Base-by-base conservation (phyloP, 495 filamentous ascomycete genomes). In the Podospora bellae-mahoneyi region DNA sequence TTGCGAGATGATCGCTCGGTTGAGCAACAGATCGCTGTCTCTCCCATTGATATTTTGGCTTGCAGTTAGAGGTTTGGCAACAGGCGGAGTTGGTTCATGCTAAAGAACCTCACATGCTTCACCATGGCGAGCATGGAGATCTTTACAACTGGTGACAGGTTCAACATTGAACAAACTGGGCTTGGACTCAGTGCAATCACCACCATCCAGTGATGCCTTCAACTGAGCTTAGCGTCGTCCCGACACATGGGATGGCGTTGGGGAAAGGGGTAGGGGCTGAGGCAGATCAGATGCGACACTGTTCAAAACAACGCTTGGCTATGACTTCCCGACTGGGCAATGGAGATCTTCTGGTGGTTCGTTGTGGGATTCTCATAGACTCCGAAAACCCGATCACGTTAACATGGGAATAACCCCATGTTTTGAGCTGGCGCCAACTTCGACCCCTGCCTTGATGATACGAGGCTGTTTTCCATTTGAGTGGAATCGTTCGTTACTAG, bases 231-330 rank as follows among this genome's bases (percentile, higher is more conserved):
- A 48, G 39, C 39, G 39, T 48, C 39, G 39, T 48, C 39, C 39
- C 39, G 15, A 48, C 5, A 9, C 5, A 5, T 5, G 58, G 53
- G 23, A 26, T 64, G 2, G 60, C 23, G 23, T 4, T 61, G 64
- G 60, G 66, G 66, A 34, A 57, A 1, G 30, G 19, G 20, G 60
- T 64, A 60, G 66, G 66, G 62, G 53, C 4, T 64, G 66, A 68
- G 27, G 56, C 66, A 55, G 16, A 27, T 60, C 61, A 34, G 28
- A 27, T 64, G 66, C 66, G 56, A 60, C 66, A 59, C 26, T 18
- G 39, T 60, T 57, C 61, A 30, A 64, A 64, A 68, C 60, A 32
- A 54, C 28, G 55, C 32, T 64, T 68, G 61, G 55, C 28, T 28
- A 27, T 60, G 23, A 13, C 44, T 23, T 26, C 39, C 56, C 32